These are phyloP conservation scores for Lentinula raphanica DNA, from an alignment of 768 basidiomycete species.

Conservation along the genomic window DNA sequence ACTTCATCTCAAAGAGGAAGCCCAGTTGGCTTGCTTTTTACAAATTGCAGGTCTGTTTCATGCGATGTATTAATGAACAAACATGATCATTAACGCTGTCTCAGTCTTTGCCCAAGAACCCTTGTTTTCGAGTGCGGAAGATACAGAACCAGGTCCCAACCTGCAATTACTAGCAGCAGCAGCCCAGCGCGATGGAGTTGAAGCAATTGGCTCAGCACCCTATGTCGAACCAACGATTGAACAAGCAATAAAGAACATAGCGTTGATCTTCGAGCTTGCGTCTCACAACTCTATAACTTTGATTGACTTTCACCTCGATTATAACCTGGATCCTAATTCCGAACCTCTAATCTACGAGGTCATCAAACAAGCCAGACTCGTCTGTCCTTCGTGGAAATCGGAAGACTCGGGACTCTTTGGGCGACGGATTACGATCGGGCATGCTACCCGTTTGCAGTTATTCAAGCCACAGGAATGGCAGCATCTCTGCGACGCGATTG, in stretches of 20 bases:
- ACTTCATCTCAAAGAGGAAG: slow-evolving; percentile 41
- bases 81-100: background rate
- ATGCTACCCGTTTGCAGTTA: slow-evolving; percentile 54
- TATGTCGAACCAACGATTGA: slow-evolving; percentile 51
- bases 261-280: slow-evolving; percentile 46
- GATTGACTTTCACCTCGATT: slow-evolving; percentile 66
- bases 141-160: slow-evolving; percentile 37
- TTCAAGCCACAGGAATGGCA: slow-evolving; percentile 44
- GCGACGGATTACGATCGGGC: slow-evolving; percentile 50
- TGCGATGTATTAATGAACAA: background rate
- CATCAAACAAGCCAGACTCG: slow-evolving; percentile 33
- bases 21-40: slow-evolving; percentile 43
- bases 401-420: slow-evolving; percentile 12
- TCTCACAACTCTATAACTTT: slow-evolving; percentile 28
- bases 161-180: slow-evolving; percentile 40
- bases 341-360: slow-evolving; percentile 55
- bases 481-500: slow-evolving; percentile 33
- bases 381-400: slow-evolving; percentile 14
- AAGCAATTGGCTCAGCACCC: slow-evolving; percentile 58
- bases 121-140: slow-evolving; percentile 34
- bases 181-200: slow-evolving; percentile 32
- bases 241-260: slow-evolving; percentile 49
- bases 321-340: slow-evolving; percentile 47
- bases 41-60: slow-evolving; percentile 48
- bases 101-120: slow-evolving; percentile 61